Evolutionary conservation across 2,329 filamentous ascomycete species (phyloP).

Genomic region (Torrubiella hemipterigena): DNA sequence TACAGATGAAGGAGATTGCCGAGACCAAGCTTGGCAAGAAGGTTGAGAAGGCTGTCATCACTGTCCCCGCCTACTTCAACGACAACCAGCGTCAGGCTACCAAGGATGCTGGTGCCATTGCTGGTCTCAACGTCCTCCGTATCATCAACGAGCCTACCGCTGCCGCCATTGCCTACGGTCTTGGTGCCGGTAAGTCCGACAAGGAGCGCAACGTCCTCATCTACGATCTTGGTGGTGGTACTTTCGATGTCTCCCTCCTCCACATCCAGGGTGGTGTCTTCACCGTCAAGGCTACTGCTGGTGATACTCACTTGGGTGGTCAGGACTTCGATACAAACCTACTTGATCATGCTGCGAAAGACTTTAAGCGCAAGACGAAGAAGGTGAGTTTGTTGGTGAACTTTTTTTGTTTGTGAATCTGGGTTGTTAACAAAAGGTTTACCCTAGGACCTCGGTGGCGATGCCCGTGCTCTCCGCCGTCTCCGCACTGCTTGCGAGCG

Average conservation of each 20-base stretch:
- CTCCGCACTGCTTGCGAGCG: constrained; percentile 97
- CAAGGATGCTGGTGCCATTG: constrained; percentile 97
- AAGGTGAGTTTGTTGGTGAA: too few relatives aligned
- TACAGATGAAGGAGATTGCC: constrained; percentile 96
- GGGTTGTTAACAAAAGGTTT: constrained; percentile 51
- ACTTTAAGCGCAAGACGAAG: constrained; percentile 76
- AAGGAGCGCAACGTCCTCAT: constrained; percentile 99
- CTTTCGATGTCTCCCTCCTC: constrained; percentile 98
- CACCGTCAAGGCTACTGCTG: constrained; percentile 95
- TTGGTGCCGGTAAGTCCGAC: constrained; percentile 85
- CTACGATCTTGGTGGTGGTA: constrained; percentile 99
- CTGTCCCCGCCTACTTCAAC: constrained; percentile 99
- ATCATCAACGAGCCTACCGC: constrained; percentile 99
- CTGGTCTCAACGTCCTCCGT: constrained; percentile 95
- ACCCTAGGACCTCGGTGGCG: constrained; percentile 67
- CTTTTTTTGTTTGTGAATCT: constrained; percentile 41
- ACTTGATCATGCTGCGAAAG: constrained; percentile 92
- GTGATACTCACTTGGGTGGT: constrained; percentile 93
- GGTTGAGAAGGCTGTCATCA: constrained; percentile 98
- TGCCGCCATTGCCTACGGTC: constrained; percentile 95
- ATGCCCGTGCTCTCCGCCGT: constrained; percentile 87
- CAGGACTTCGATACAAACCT: constrained; percentile 96
- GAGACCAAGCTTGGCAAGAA: constrained; percentile 98
- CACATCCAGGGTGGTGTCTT: constrained; percentile 99
- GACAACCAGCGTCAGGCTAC: constrained; percentile 99